These are phyloP conservation scores for Myxozyma lipomycoides DNA, from an alignment of 805 yeast species.

Conservation along the genomic window DNA sequence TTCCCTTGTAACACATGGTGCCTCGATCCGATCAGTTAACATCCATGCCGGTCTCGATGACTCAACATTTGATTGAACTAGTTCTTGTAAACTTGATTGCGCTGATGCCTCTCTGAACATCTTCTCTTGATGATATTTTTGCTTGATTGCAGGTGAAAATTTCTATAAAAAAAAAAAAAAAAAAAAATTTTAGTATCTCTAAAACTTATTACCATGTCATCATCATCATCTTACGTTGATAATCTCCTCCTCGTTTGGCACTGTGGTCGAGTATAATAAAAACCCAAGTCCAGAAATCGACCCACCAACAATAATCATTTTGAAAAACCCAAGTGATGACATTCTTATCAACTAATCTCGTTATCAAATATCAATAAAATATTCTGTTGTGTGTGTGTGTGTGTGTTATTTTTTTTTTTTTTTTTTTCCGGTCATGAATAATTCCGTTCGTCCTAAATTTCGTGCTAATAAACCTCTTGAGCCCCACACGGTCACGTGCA, in stretches of 20 bases:
- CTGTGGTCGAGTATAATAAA: constrained; percentile 62
- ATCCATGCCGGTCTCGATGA: constrained; percentile 28
- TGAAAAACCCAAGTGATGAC: constrained; percentile 32
- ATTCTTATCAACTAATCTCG: no score
- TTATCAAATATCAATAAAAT: no score
- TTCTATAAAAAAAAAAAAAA: constrained; percentile 23
- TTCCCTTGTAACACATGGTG: constrained; percentile 17
- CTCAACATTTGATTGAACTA: constrained; percentile 21
- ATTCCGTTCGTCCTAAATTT: no score
- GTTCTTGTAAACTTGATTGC: constrained; percentile 7
- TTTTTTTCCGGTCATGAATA: no score
- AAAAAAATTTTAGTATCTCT: not conserved
- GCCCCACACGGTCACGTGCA: no score
- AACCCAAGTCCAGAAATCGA: constrained; percentile 70
- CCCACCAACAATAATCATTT: constrained; percentile 62
- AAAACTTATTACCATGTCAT: not conserved
- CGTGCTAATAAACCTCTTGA: no score
- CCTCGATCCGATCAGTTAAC: constrained; percentile 20
- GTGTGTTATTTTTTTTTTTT: no score
- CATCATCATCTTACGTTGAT: constrained; percentile 48
- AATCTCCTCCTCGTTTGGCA: constrained; percentile 82
- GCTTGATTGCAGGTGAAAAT: constrained; percentile 79
- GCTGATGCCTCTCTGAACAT: constrained; percentile 6
- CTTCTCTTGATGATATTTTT: constrained; percentile 63
- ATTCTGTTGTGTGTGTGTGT: no score